These are phyloP conservation scores for Hypoxylon perforatum DNA, from an alignment of 495 filamentous ascomycete genomes.

Conservation along the genomic window DNA sequence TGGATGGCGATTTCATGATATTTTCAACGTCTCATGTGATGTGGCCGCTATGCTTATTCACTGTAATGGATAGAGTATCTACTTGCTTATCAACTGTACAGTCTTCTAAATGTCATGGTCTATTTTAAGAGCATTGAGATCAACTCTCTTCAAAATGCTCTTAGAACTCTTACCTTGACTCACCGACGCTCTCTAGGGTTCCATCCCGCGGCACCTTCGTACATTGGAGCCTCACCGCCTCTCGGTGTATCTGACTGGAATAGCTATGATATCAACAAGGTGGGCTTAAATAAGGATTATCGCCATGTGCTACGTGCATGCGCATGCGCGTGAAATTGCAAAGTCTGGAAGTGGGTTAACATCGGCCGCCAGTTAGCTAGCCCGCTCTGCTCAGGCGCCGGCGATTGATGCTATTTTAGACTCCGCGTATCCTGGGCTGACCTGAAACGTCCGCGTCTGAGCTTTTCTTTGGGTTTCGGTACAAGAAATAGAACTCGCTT, in stretches of 20 bases:
- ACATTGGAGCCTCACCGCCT: too few species aligned
- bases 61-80: not conserved
- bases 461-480: conserved; percentile 11
- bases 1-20: conserved; percentile 4
- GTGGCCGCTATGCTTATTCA: not conserved
- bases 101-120: not conserved
- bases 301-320: too few species aligned
- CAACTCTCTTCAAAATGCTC: too few species aligned
- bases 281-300: conserved; percentile 11
- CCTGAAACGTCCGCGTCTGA: conserved; percentile 37
- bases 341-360: conserved; percentile 4
- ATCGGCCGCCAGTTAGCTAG: conserved; percentile 7
- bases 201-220: too few species aligned
- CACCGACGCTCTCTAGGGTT: not conserved
- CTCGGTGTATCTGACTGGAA: too few species aligned
- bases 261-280: not conserved
- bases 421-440: conserved; percentile 11
- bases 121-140: not conserved
- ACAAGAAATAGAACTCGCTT: conserved; percentile 19
- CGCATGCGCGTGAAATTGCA: conserved; percentile 15
- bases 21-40: conserved; percentile 8
- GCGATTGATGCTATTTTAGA: conserved; percentile 28
- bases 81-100: not conserved
- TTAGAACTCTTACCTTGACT: not conserved
- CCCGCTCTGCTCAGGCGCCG: conserved; percentile 14